Base-by-base conservation (phyloP, 306 rosid species). In the Canavalia ensiformis region DNA sequence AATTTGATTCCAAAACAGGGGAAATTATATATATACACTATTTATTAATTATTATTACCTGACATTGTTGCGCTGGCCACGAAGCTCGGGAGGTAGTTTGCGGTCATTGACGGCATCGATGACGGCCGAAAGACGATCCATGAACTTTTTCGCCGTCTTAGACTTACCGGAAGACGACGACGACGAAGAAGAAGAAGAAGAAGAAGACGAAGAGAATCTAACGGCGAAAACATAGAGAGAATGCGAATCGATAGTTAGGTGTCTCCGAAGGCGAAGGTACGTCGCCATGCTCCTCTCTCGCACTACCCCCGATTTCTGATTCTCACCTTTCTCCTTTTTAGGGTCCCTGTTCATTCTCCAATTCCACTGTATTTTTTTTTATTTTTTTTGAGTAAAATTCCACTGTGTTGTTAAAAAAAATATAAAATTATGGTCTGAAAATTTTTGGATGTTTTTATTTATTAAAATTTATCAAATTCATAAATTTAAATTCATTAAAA, bases 71-170 rank as follows among this genome's bases (percentile, higher is more conserved):
- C 94, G 92, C 79, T 88, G 98, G 74, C 98, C 97, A 13, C 97
- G 97, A 8, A 94, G 90, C 86, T 94, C 94, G 0, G 94, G 90
- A 37, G 98, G 97, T 25, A 92, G 94, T 82, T 94, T 92, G 11
- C 92, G 86, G 67, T 92, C 97, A 44, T 92, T 84, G 63, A 87
- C 95, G 68, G 94, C 90, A 87, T 94, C 97, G n/a, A 92, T 90
- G 8, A 91, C 89, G 13, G 91, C 42, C 0, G 97, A 91, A 25
- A 94, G 85, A 52, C 93, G 97, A 83, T 90, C 94, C 9, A 79
- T 79, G 33, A 84, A 71, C 78, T 91, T 90, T 85, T 90, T 94
- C 83, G 79, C 93, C 56, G 87, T 13, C 77, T 88, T 91, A 42
- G 94, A 64, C 75, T 87, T 90, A 74, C 49, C 69, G 10, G 93